Evolutionary conservation across 495 filamentous ascomycete species (phyloP), one percentile per base, ranked within the genome.

Genomic region (Peziza echinospora): DNA sequence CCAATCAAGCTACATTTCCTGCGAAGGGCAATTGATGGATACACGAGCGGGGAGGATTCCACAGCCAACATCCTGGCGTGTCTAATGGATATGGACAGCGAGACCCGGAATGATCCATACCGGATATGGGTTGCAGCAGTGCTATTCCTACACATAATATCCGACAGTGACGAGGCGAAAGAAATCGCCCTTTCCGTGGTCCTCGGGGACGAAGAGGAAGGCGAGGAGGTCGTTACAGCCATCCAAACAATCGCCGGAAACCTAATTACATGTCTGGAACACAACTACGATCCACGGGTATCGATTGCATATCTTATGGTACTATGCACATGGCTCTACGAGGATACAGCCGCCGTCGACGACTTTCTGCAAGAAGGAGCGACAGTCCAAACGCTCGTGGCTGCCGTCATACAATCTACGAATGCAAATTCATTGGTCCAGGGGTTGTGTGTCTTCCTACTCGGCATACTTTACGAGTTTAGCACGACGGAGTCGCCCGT

Each of bases 401-500:
- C 61, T 19, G 74, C 78, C 28, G 73, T 77, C 25, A 72, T 77
- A 24, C 71, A 74, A 44, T 74, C 73, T 47, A 63, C 66, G 26
- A 63, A 60, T 19, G 70, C 72, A 13, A 69, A 71, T 30, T 64
- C 67, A n/a, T 64, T 93, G 40, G 68, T 84, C 19, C 78, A 82
- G 51, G 89, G 89, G 1, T 67, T 99, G 17, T 85, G 77, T 59
- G 79, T 84, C 10, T 73, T 82, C 52, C 64, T 96, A 3, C 66
- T 93, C 4, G 91, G 86, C 26, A 80, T 92, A 25, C 66, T 93
- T 21, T 99, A 96, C 57, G 89, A 99, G 56, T 99, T 96, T 53
- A 94, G 86, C 17, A 93, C 86, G 8, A 93, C 92, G 56, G 86
- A 96, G 60, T 94, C 86, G 0, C 86, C 91, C 5, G 76, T 96